Conservation (phyloP, 805 yeast genomes). For the Saccharomycopsis lassenensis region DNA sequence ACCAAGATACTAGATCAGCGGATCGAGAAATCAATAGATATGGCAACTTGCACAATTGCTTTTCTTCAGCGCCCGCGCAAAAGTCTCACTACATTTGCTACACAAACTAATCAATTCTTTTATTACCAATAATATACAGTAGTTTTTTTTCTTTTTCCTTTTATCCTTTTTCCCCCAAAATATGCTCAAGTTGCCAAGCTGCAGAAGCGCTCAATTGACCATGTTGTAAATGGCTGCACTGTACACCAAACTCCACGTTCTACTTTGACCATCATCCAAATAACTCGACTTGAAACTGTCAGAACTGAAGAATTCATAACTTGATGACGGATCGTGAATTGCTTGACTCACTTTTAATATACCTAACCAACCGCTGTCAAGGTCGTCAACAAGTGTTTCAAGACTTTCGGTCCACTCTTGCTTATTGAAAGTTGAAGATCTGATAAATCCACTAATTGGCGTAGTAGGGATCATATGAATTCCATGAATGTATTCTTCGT, state of each 20-base stretch:
- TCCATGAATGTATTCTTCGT: constrained; percentile 58
- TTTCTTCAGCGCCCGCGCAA: too few relatives aligned
- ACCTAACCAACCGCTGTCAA: constrained; percentile 13
- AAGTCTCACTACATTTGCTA: too few relatives aligned
- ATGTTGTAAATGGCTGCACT: constrained; percentile 9
- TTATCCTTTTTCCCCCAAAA: too few relatives aligned
- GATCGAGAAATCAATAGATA: too few relatives aligned
- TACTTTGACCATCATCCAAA: constrained; percentile 52
- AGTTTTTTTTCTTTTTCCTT: too few relatives aligned
- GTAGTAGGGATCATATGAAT: constrained; percentile 74
- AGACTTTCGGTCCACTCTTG: constrained; percentile 43
- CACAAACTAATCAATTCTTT: too few relatives aligned
- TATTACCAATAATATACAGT: too few relatives aligned
- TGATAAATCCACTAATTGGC: constrained; percentile 49
- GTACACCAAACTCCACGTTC: constrained; percentile 44
- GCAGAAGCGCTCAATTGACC: too few relatives aligned
- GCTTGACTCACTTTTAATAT: constrained; percentile 34
- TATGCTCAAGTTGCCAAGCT: too few relatives aligned
- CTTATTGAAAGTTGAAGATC: constrained; percentile 40
- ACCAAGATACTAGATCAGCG: too few relatives aligned
- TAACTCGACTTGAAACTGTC: constrained; percentile 26
- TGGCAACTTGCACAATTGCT: too few relatives aligned
- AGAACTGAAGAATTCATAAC: constrained; percentile 34
- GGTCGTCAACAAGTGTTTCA: constrained; percentile 1
- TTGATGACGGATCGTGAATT: constrained; percentile 29